These are phyloP conservation scores for Testicularia cyperi DNA, from an alignment of 1,284 basidiomycete genomes.

Conservation along the genomic window DNA sequence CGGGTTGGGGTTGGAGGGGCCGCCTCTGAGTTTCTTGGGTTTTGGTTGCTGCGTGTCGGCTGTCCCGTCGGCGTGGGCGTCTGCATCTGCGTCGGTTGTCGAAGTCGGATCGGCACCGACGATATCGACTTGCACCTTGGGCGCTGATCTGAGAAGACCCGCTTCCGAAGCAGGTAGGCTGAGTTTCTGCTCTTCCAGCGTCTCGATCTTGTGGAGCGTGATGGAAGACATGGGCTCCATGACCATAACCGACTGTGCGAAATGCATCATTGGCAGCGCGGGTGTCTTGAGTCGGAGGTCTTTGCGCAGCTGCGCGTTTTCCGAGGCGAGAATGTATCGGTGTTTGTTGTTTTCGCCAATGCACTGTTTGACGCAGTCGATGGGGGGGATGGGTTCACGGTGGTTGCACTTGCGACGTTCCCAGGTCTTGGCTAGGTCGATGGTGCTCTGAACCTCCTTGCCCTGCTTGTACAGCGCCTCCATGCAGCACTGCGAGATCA, in stretches of 20 bases:
- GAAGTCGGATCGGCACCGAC: slow-evolving; percentile 4
- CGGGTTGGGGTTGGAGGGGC: slow-evolving; percentile 81
- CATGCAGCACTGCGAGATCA: slow-evolving; percentile 60
- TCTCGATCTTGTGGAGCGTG: slow-evolving; percentile 39
- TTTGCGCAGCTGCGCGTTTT: slow-evolving; percentile 28
- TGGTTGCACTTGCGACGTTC: slow-evolving; percentile 95
- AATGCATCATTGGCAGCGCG: slow-evolving; percentile 53
- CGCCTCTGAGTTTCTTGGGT: neutral
- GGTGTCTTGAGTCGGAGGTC: slow-evolving; percentile 28
- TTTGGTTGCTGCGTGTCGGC: neutral
- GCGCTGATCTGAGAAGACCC: slow-evolving; percentile 9
- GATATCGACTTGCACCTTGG: slow-evolving; percentile 22
- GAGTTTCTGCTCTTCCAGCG: slow-evolving; percentile 40
- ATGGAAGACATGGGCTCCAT: slow-evolving; percentile 56
- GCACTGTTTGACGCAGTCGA: slow-evolving; percentile 74
- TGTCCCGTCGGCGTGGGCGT: neutral
- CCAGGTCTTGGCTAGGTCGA: slow-evolving; percentile 86
- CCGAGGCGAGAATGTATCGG: slow-evolving; percentile 51
- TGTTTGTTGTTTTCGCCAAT: slow-evolving; percentile 49
- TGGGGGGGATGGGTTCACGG: slow-evolving; percentile 73
- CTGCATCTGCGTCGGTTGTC: neutral
- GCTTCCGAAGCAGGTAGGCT: slow-evolving; percentile 25
- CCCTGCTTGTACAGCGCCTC: slow-evolving; percentile 49
- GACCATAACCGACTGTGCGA: slow-evolving; percentile 56
- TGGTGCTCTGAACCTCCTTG: slow-evolving; percentile 49